Percentiles rank a stretch among this genome's conserved stretches.
Conservation (phyloP, 768 basidiomycete genomes). For the Guyanaporus albipodus region DNA sequence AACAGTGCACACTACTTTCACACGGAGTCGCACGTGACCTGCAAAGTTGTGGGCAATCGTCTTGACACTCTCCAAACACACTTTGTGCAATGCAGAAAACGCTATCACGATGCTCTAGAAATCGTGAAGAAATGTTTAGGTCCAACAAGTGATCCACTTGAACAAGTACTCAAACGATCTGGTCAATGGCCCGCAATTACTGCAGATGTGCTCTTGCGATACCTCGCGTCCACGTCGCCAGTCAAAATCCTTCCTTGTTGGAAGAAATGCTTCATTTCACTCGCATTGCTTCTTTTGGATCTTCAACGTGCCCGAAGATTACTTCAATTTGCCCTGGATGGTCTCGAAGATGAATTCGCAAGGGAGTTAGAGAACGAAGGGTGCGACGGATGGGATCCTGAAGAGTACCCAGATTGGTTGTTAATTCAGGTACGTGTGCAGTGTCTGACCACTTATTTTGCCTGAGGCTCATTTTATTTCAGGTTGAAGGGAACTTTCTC, state of each 20-base stretch:
- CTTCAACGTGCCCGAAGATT: slow-evolving; percentile 10
- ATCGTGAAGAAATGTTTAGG: slow-evolving; percentile 3
- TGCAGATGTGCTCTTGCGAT: neutral
- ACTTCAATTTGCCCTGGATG: neutral
- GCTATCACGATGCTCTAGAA: neutral
- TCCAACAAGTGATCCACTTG: slow-evolving; percentile 6
- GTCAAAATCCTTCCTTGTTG: slow-evolving; percentile 19
- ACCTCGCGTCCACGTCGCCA: neutral
- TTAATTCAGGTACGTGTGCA: slow-evolving; percentile 34
- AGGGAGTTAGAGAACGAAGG: neutral
- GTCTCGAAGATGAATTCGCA: neutral
- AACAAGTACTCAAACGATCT: slow-evolving; percentile 1
- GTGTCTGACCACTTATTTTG: no score
- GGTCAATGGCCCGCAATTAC: slow-evolving; percentile 33
- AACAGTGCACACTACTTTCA: slow-evolving; percentile 4
- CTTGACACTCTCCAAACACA: neutral
- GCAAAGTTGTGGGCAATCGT: no score
- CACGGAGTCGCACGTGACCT: neutral
- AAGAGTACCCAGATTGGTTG: slow-evolving; percentile 36
- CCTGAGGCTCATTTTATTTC: neutral
- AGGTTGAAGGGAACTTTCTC: slow-evolving; percentile 45
- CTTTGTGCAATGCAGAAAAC: neutral
- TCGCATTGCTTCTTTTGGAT: slow-evolving; percentile 27
- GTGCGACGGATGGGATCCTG: slow-evolving; percentile 9
- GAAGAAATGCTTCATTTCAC: slow-evolving; percentile 22